Percentiles rank a stretch among this genome's conserved stretches.
phyloP scores from a whole-genome alignment of 805 yeast genomes.

The Pichia exigua region DNA sequence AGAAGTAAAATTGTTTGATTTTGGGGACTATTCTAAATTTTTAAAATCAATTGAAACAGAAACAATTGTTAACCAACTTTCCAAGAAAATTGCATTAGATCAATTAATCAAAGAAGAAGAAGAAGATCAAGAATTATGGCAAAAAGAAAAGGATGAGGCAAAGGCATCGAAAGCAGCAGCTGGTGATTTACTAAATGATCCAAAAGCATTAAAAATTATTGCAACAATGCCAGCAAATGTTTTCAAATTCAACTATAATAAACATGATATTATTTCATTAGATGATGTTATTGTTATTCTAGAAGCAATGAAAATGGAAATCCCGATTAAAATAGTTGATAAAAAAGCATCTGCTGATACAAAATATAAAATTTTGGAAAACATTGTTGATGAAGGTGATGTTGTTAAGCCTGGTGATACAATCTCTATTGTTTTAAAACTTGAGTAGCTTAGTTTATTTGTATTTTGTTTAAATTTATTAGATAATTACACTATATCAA shows the following conservation, averaged over 20 bases:
- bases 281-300: slow-evolving; percentile 22
- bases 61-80: slow-evolving; percentile 13
- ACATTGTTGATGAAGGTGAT: slow-evolving; percentile 28
- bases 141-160: slow-evolving; percentile 17
- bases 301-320: slow-evolving; percentile 33
- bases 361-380: slow-evolving; percentile 21
- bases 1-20: slow-evolving; percentile 27
- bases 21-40: slow-evolving; percentile 25
- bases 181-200: slow-evolving; percentile 18
- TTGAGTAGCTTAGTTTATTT: neutral
- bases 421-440: slow-evolving; percentile 5
- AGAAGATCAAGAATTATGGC: slow-evolving; percentile 18
- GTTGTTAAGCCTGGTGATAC: slow-evolving; percentile 27
- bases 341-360: slow-evolving; percentile 9
- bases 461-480: neutral
- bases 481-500: too few species aligned
- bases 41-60: slow-evolving; percentile 25
- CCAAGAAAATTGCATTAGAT: slow-evolving; percentile 20
- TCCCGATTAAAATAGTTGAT: slow-evolving; percentile 21
- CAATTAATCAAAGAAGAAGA: slow-evolving; percentile 18
- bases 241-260: slow-evolving; percentile 23
- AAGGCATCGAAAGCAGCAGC: slow-evolving; percentile 16
- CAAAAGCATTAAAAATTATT: slow-evolving; percentile 18
- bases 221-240: slow-evolving; percentile 29
- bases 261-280: slow-evolving; percentile 17